Percentiles rank a stretch among this genome's conserved stretches.
Evolutionary conservation across 2,329 filamentous ascomycete species (phyloP).

Genomic region (Neurospora sp.): DNA sequence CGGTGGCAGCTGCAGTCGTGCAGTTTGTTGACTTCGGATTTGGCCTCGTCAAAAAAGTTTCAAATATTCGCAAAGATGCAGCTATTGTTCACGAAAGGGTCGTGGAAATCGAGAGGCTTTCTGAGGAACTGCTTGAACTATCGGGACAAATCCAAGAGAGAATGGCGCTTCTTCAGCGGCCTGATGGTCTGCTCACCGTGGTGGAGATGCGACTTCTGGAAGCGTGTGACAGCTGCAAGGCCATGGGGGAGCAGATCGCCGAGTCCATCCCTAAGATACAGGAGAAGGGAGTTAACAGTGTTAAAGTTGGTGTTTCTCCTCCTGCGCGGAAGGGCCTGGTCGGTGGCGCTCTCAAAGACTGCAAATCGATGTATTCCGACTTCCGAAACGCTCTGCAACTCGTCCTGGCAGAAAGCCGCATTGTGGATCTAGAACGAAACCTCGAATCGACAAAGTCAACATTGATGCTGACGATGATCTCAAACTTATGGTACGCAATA

Average conservation of each 20-base stretch:
- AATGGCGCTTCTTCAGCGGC: neutral
- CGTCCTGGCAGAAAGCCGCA: neutral
- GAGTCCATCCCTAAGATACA: neutral
- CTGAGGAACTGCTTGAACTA: neutral
- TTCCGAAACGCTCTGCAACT: neutral
- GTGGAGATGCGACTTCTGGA: neutral
- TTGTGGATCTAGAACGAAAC: neutral
- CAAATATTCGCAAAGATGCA: neutral
- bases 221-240: neutral
- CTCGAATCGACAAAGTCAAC: neutral
- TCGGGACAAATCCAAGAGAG: neutral
- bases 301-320: neutral
- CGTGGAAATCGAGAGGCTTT: neutral
- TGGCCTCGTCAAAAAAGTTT: neutral
- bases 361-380: neutral
- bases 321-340: neutral
- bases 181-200: neutral
- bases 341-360: neutral
- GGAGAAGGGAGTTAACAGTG: neutral
- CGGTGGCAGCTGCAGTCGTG: conserved; percentile 1
- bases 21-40: conserved; percentile 3
- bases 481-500: neutral
- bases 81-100: neutral
- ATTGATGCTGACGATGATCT: neutral
- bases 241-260: neutral